These are phyloP conservation scores for Phlyctochytrium bullatum DNA, from an alignment of 192 early-diverging fungal species.

Conservation along the genomic window DNA sequence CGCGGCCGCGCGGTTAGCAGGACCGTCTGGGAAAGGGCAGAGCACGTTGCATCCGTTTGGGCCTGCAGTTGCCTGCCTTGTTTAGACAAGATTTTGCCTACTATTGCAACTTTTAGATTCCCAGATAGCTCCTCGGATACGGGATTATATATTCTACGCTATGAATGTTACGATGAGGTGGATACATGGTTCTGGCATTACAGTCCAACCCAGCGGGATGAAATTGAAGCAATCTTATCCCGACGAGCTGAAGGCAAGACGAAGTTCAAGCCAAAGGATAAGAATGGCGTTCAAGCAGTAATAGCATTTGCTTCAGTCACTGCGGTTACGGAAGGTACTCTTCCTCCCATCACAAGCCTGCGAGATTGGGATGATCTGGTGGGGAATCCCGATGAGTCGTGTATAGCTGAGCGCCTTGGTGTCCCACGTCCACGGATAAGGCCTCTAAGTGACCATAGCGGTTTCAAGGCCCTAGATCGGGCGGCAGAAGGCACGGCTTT, in stretches of 20 bases:
- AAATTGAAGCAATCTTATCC: slow-evolving; percentile 77
- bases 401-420: neutral
- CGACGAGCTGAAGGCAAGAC: slow-evolving; percentile 36
- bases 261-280: neutral
- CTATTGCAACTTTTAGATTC: slow-evolving; percentile 73
- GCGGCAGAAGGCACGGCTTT: neutral
- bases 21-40: neutral
- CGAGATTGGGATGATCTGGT: too few species aligned
- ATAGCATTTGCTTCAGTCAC: neutral
- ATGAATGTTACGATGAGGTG: slow-evolving; percentile 79
- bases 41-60: slow-evolving; percentile 1
- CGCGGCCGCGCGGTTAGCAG: neutral
- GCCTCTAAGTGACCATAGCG: neutral
- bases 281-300: neutral
- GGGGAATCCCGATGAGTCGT: neutral
- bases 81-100: slow-evolving; percentile 73
- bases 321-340: neutral
- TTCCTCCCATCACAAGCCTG: too few species aligned
- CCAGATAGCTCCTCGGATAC: slow-evolving; percentile 77
- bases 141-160: slow-evolving; percentile 88
- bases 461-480: neutral
- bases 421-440: neutral
- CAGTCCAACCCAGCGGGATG: slow-evolving; percentile 88
- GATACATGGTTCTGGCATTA: slow-evolving; percentile 96
- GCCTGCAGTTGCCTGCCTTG: neutral